Base-by-base conservation (phyloP, 169 alveolate species). In the Plasmodium blacklocki region DNA sequence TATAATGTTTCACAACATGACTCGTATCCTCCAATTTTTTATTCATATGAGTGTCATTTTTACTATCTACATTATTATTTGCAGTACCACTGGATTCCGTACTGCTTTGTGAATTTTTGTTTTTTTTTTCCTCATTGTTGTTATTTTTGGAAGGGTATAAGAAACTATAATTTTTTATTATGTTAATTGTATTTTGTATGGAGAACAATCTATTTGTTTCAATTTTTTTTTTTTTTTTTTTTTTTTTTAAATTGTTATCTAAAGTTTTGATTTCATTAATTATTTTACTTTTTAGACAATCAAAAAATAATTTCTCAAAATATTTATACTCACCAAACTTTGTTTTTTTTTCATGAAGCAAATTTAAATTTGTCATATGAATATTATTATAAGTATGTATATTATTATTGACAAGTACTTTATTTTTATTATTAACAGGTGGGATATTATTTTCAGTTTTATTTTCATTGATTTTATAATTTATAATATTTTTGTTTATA, bases 221-320 rank as follows among this genome's bases (percentile, higher is more conserved):
- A 23, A 43, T 23, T 26, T 80, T 47, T 32, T 32, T 32, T 45
- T 43, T 45, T 49, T 54, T 54, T 15, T 80, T 54, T 43, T 80
- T 70, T 73, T 49, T 67, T 73, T 80, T 80, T 14, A 80, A 80
- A 68, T 63, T 80, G 39, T 68, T 29, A 50, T 80, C 90, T 73
- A 80, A 39, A 0, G 90, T 68, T 68, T 80, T 80, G 67, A 80
- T 67, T 23, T 80, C 90, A 54, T 80, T 54, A n/a, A 80, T 54
- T 52, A 80, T 80, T 26, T 67, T 80, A 29, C 54, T 58, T 39
- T 80, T 80, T 45, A 80, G 23, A 32, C 90, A 80, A 9, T 80
- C 68, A 54, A 80, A 80, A 43, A 80, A 80, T 18, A 80, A 49
- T 15, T 80, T 80, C 50, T 80, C 85, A 29, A 80, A 80, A 26